phyloP scores from a whole-genome alignment of 148 eudicot species.

The Silene uniflora region DNA sequence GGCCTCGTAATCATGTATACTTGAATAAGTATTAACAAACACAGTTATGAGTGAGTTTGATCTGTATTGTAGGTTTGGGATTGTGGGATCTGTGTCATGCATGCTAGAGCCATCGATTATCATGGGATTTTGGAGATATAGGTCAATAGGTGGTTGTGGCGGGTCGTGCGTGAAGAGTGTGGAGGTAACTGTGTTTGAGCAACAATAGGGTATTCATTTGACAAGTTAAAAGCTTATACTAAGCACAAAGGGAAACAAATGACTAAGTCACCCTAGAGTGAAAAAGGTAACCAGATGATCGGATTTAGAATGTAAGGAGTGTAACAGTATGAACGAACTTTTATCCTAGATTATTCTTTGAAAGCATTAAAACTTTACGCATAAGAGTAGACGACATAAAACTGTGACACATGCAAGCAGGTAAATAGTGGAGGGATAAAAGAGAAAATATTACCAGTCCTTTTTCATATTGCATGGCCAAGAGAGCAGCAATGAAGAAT shows the following conservation, averaged over 20 bases:
- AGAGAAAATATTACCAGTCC: constrained; percentile 60
- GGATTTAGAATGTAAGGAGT: neutral
- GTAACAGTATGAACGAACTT: neutral
- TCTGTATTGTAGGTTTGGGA: no score
- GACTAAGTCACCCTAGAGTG: neutral
- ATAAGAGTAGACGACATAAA: neutral
- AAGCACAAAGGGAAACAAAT: neutral
- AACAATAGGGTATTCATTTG: neutral
- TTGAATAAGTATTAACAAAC: no score
- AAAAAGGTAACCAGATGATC: neutral
- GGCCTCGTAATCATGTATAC: no score
- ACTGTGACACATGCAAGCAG: neutral
- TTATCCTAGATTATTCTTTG: neutral
- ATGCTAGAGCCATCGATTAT: no score
- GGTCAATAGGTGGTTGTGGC: no score
- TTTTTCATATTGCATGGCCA: constrained; percentile 90
- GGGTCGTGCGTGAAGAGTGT: neutral
- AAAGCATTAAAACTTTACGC: neutral
- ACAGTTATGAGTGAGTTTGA: no score
- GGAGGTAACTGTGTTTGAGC: no score
- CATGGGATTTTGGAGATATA: no score
- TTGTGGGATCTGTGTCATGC: no score
- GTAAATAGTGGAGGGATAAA: constrained; percentile 15
- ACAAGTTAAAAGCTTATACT: neutral
- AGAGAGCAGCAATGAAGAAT: no score